Base-by-base conservation (phyloP, 148 eudicot genomes). In the Silene conica region DNA sequence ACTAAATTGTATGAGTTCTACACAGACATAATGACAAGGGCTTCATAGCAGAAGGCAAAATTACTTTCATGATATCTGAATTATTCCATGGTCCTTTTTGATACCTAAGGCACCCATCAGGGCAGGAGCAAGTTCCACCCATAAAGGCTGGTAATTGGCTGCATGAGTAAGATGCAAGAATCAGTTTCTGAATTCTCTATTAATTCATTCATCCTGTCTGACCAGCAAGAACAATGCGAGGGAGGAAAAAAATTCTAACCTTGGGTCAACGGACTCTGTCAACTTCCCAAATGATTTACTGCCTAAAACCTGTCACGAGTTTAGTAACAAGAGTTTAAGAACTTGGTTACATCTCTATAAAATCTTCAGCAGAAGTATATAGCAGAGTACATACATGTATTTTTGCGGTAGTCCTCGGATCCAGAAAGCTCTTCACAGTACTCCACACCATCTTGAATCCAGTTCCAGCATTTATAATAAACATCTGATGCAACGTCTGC, bases 31-130 rank as follows among this genome's bases (percentile, higher is more conserved):
- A 19, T 38, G 41, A n/a, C 68, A n/a, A 52, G 22, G 23, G 38
- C 20, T 20, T 62, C 7, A 72, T 31, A 8, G 34, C 19, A 76
- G 45, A 67, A 34, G n/a, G 26, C 4, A 38, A 63, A 25, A 81
- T 79, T 71, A 94, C 98, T 91, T 90, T 94, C 90, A 89, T 94
- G 75, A 94, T 75, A 60, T 88, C 90, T 79, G 88, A 86, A 84
- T 92, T 90, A 72, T 88, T 92, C 98, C 98, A 94, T 8, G 98
- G 98, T 63, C 98, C 98, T 82, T 87, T 94, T 72, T 88, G 89
- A 75, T 90, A 89, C 75, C 74, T 83, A 77, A 94, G 96, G 78
- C 98, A 94, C 55, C 98, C 97, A 78, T 92, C 98, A 57, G 84
- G 83, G 80, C 97, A 94, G 9, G 86, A 79, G 82, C 98, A 94